phyloP scores from a whole-genome alignment of 371 early-diverging fungal genomes.

The Lichtheimia ornata region DNA sequence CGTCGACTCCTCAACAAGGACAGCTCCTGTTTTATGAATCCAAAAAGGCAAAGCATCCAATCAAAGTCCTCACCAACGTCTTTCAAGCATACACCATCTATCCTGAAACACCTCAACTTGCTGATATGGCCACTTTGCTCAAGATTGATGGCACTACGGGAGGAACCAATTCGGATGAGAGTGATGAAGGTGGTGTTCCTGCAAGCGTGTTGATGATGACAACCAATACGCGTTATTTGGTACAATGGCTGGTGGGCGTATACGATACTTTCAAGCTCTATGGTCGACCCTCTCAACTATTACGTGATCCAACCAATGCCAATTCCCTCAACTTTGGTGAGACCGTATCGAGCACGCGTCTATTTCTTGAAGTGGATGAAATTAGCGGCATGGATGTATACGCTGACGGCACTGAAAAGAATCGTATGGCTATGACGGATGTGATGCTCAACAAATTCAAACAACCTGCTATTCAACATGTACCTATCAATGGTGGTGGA shows the following conservation, averaged over 20 bases:
- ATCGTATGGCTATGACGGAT: constrained; percentile 28
- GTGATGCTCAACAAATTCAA: constrained; percentile 25
- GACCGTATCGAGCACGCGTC: constrained; percentile 16
- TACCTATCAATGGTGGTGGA: constrained; percentile 5
- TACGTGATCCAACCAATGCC: constrained; percentile 29
- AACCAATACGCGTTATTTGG: constrained; percentile 39
- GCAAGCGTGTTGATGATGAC: constrained; percentile 46
- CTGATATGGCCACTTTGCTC: constrained; percentile 39
- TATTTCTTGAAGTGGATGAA: constrained; percentile 40
- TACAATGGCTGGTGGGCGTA: constrained; percentile 44
- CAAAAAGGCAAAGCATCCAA: constrained; percentile 61
- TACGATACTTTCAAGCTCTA: constrained; percentile 56
- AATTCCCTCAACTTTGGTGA: constrained; percentile 44
- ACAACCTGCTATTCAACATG: constrained; percentile 5
- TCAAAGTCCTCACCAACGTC: constrained; percentile 58
- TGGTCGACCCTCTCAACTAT: constrained; percentile 42
- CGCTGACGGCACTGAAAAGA: constrained; percentile 21
- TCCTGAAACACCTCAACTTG: constrained; percentile 56
- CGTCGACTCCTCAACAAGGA: constrained; percentile 44
- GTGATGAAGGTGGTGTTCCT: constrained; percentile 14
- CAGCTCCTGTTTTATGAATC: constrained; percentile 61
- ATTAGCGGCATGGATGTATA: constrained; percentile 26
- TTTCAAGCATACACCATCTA: constrained; percentile 76
- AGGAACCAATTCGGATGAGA: constrained; percentile 10
- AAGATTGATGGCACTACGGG: constrained; percentile 45